Base-by-base conservation (phyloP, 192 early-diverging fungal genomes). In the Coemansia sp. region DNA sequence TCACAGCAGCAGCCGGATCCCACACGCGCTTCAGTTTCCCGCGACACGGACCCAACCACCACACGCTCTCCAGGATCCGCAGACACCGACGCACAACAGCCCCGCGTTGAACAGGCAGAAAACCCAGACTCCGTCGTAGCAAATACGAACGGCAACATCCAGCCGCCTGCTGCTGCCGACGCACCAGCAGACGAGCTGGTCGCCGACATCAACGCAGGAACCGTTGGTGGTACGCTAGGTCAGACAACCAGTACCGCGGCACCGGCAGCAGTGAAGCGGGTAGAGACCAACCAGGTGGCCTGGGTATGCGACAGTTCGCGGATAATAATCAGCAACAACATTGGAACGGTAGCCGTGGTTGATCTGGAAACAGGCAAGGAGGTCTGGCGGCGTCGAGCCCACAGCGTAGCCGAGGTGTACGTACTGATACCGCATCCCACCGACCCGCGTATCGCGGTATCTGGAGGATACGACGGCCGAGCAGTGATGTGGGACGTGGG, bases 381-480 rank as follows among this genome's bases (percentile, higher is more conserved):
- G 32, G 48, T 49, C 60, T 83, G 81, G 81, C 65, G 65, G 39
- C 53, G 52, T n/a, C 62, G 70, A 2, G 65, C 70, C 0, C 81
- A 83, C 72, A 71, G 76, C 54, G 23, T 75, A 7, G 81, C 70
- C 15, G 89, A 91, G 10, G 84, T 91, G 5, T 97, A 89, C 71
- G 91, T 89, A 1, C 70, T 93, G 9, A 89, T 90, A 60, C 79
- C 87, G 1, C 93, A 95, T 70, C 95, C 95, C 1, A 61, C 71
- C 3, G 91, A 94, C 54, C 77, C 82, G 9, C 81, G 84, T n/a
- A 83, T 92, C 2, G 75, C 94, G 4, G 74, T 97, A 19, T 91
- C 91, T 6, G 93, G 90, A 9, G 89, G 90, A 3, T 92, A 94
- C 75, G 94, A 95, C 66, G 94, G 93, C 21, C 84, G 86, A 4